Evolutionary conservation across 257 asterid genomes (phyloP).

Genomic region (Anisodus acutangulus): DNA sequence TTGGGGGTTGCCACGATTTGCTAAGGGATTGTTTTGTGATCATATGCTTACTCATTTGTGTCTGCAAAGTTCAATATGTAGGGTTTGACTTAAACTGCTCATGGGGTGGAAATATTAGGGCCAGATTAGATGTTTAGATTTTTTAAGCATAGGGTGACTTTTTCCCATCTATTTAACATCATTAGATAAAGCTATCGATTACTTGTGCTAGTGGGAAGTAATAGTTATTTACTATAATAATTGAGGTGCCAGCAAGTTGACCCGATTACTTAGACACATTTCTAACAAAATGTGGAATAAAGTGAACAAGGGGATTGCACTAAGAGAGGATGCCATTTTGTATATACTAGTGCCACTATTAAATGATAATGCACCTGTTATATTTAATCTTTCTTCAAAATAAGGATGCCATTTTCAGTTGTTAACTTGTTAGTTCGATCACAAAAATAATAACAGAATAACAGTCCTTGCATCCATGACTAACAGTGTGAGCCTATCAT

Average conservation of each 20-base stretch:
- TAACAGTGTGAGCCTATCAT: slow-evolving; percentile 17
- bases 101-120: not conserved
- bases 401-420: not conserved
- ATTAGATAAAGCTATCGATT: not conserved
- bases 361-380: not conserved
- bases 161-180: not conserved
- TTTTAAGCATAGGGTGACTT: too few relatives aligned
- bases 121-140: too few relatives aligned
- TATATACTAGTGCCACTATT: not conserved
- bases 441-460: not conserved
- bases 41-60: not conserved
- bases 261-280: not conserved
- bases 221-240: not conserved
- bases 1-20: slow-evolving; percentile 16
- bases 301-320: not conserved
- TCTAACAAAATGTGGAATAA: not conserved
- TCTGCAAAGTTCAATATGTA: not conserved
- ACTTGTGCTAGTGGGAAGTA: not conserved
- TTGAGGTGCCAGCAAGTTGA: not conserved
- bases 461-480: slow-evolving; percentile 4
- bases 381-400: not conserved
- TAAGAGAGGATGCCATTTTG: too few relatives aligned
- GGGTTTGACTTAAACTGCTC: not conserved
- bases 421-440: not conserved
- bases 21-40: not conserved